Conservation (phyloP, 106 monocot species). For the Agapanthus africanus region DNA sequence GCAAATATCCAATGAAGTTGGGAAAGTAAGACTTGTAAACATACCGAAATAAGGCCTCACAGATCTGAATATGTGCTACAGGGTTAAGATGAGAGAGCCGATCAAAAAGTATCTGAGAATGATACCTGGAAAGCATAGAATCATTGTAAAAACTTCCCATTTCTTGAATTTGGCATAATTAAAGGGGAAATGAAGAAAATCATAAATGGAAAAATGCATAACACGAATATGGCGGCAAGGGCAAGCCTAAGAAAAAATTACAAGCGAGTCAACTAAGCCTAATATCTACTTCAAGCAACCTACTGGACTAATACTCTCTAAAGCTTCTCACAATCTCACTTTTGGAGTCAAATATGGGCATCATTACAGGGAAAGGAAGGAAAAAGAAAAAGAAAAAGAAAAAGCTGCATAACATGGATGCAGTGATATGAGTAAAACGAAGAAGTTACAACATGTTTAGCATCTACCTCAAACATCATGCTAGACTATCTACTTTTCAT, state of each 20-base stretch:
- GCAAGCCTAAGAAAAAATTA: not conserved
- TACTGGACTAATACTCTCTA: too few species aligned
- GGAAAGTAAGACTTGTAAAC: not conserved
- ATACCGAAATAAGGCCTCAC: slow-evolving; percentile 78
- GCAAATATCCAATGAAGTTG: not conserved
- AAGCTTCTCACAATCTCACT: too few species aligned
- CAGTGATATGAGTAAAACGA: not conserved
- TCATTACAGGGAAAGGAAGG: too few species aligned
- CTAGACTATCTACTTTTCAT: not conserved
- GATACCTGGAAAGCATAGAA: slow-evolving; percentile 47
- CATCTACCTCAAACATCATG: not conserved
- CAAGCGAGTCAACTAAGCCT: too few species aligned
- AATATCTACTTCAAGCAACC: too few species aligned
- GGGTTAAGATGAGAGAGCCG: slow-evolving; percentile 81
- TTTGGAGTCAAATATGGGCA: not conserved
- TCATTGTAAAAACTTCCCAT: not conserved
- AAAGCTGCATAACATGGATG: not conserved
- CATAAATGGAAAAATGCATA: not conserved
- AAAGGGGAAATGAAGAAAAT: not conserved
- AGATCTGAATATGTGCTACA: slow-evolving; percentile 75
- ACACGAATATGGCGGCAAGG: not conserved
- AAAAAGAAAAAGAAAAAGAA: not conserved
- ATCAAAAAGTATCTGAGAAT: slow-evolving; percentile 83
- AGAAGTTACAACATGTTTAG: not conserved
- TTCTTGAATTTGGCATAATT: too few species aligned